Evolutionary conservation across 208 protist species (phyloP), one percentile per base, ranked within the genome.

Genomic region (Crithidia expoeki): DNA sequence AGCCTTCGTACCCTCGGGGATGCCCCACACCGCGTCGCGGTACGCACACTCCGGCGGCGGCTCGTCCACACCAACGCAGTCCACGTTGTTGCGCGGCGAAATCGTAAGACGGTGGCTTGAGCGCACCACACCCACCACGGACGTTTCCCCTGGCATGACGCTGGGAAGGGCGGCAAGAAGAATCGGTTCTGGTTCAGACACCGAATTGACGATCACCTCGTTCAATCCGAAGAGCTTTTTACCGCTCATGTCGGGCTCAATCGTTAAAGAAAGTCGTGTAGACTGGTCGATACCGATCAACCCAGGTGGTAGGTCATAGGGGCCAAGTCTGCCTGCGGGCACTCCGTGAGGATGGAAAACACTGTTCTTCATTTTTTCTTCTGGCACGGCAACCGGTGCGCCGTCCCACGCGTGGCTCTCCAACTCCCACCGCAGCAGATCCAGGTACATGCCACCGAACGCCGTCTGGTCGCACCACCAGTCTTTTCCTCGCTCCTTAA

Each of bases 391-490:
- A 5, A 10, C 25, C 3, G 51, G 51, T 25, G 11, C 3, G 51
- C 51, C 51, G 51, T 57, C 28, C 28, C 28, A 36, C 51, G 28
- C 51, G 51, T 57, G 51, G 21, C 51, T 57, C 51, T 57, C 28
- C 25, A 57, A 11, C 51, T 57, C 51, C 51, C 51, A 57, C 51
- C 51, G 19, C 28, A 30, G 25, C 17, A 30, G n/a, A 12, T 57
- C 28, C 21, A 57, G 51, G 21, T 57, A 57, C 4, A 57, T 10
- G 9, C 51, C 30, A 36, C 9, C 51, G 6, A 57, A 36, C 21
- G 30, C 51, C 6, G 28, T 57, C 19, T 57, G 51, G 30, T 57
- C 51, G 51, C 51, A 57, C 51, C 51, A 57, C 51, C 51, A 57
- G 3, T 30, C 19, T 16, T 9, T 5, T 3, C 51, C 12, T 17